Percentiles rank a stretch among this genome's conserved stretches.
phyloP scores from a whole-genome alignment of 129 eudicot species.

The Pittosporum tobira region DNA sequence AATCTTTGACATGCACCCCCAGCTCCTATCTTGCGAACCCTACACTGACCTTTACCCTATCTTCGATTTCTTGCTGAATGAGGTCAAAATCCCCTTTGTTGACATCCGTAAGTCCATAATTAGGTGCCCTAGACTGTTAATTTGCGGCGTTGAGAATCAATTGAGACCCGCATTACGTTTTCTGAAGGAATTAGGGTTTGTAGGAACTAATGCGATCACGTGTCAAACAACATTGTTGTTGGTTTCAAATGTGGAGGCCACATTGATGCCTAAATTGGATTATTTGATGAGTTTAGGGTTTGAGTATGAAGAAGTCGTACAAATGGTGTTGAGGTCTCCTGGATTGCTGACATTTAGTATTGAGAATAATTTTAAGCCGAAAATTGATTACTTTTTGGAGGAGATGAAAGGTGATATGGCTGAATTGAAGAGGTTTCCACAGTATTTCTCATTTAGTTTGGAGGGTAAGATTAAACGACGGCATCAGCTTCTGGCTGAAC shows the following conservation, averaged over 20 bases:
- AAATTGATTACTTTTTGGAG: conserved; percentile 55
- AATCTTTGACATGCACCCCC: conserved; percentile 64
- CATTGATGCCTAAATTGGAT: conserved; percentile 51
- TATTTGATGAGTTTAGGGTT: conserved; percentile 66
- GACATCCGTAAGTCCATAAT: conserved; percentile 38
- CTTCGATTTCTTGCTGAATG: conserved; percentile 55
- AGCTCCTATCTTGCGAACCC: conserved; percentile 68
- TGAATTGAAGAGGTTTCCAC: conserved; percentile 78
- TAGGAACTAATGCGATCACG: conserved; percentile 39
- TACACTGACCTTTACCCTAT: conserved; percentile 61
- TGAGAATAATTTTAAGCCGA: conserved; percentile 68
- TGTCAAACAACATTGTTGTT: conserved; percentile 59
- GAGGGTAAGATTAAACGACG: conserved; percentile 70
- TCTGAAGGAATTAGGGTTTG: conserved; percentile 46
- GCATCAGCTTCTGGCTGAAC: conserved; percentile 42
- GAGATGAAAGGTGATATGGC: conserved; percentile 82
- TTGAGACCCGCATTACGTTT: conserved; percentile 57
- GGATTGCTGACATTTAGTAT: conserved; percentile 68
- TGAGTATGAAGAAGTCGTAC: conserved; percentile 35
- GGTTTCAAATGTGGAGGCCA: conserved; percentile 51
- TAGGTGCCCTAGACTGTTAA: conserved; percentile 69
- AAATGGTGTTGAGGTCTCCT: conserved; percentile 77
- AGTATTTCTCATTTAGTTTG: conserved; percentile 84
- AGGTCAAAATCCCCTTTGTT: conserved; percentile 43
- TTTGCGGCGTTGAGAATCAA: conserved; percentile 50